Conservation (phyloP, 768 basidiomycete genomes). For the Xerocomus potaroensis region DNA sequence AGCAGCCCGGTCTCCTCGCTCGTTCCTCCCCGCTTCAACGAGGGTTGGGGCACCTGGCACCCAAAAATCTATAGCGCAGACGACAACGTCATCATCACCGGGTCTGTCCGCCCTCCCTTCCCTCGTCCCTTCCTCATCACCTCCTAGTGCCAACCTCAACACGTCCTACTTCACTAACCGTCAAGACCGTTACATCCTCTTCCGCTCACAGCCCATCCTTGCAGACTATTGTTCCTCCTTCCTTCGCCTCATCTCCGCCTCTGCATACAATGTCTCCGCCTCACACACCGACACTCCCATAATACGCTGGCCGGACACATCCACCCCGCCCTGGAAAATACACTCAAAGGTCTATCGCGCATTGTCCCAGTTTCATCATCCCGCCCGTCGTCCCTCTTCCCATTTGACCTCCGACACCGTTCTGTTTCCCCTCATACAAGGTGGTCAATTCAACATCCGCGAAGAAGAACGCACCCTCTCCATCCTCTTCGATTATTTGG, state of each 20-base stretch:
- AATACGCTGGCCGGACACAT: conserved; percentile 63
- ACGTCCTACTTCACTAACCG: conserved; percentile 91
- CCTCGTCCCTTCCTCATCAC: conserved; percentile 2
- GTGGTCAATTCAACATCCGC: conserved; percentile 78
- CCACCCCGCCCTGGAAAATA: conserved; percentile 66
- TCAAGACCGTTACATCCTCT: conserved; percentile 89
- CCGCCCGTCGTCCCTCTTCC: conserved; percentile 26
- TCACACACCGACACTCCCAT: conserved; percentile 42
- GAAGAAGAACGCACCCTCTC: conserved; percentile 74
- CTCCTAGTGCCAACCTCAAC: conserved; percentile 82
- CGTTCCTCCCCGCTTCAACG: conserved; percentile 91
- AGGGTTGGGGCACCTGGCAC: conserved; percentile 99
- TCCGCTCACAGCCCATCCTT: conserved; percentile 54
- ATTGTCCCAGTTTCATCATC: conserved; percentile 66
- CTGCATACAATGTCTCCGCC: conserved; percentile 54
- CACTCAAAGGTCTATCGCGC: conserved; percentile 54
- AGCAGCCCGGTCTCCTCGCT: conserved; percentile 69
- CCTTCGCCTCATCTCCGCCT: conserved; percentile 58
- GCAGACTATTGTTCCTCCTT: conserved; percentile 85
- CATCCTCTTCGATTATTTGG: conserved; percentile 61
- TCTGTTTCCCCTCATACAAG: conserved; percentile 83
- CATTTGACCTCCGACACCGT: conserved; percentile 37
- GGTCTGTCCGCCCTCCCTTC: conserved; percentile 48
- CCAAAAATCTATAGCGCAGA: conserved; percentile 94
- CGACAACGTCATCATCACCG: conserved; percentile 87